Percentiles rank a stretch among this genome's conserved stretches.
Evolutionary conservation across 306 rosid genomes (phyloP).

Genomic region (Cucurbita argyrosperma): DNA sequence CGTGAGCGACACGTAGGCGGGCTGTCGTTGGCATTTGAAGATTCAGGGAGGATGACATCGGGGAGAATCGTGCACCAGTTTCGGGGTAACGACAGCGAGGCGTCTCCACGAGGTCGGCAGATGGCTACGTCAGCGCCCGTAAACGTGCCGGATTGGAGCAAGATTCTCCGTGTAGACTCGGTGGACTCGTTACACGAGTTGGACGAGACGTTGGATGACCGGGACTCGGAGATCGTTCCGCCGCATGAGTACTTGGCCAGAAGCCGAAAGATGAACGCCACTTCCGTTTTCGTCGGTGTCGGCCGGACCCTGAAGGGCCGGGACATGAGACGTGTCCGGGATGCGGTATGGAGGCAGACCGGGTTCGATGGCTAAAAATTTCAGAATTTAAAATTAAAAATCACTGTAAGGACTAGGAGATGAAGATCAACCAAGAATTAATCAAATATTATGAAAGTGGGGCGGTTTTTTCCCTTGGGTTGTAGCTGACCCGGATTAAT

Average conservation of each 20-base stretch:
- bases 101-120: conserved; percentile 29
- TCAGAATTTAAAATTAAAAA: neutral
- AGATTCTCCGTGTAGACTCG: conserved; percentile 78
- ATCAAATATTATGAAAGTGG: neutral
- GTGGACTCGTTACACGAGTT: conserved; percentile 51
- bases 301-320: conserved; percentile 93
- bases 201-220: conserved; percentile 25
- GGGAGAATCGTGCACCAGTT: conserved; percentile 70
- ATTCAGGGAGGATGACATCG: conserved; percentile 20
- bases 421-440: neutral
- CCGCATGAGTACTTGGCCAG: conserved; percentile 92
- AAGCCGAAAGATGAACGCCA: conserved; percentile 42
- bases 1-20: conserved; percentile 33
- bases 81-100: conserved; percentile 20
- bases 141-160: conserved; percentile 98
- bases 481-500: conserved; percentile 29
- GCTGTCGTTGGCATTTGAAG: conserved; percentile 60
- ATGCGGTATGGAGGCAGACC: conserved; percentile 94
- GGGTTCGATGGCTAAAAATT: conserved; percentile 61
- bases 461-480: conserved; percentile 15
- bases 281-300: conserved; percentile 83
- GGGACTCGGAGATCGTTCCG: conserved; percentile 60
- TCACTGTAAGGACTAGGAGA: neutral
- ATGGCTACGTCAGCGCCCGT: conserved; percentile 69
- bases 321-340: conserved; percentile 90